Evolutionary conservation across 192 early-diverging fungal genomes (phyloP).

Genomic region (Coemansia sp.): DNA sequence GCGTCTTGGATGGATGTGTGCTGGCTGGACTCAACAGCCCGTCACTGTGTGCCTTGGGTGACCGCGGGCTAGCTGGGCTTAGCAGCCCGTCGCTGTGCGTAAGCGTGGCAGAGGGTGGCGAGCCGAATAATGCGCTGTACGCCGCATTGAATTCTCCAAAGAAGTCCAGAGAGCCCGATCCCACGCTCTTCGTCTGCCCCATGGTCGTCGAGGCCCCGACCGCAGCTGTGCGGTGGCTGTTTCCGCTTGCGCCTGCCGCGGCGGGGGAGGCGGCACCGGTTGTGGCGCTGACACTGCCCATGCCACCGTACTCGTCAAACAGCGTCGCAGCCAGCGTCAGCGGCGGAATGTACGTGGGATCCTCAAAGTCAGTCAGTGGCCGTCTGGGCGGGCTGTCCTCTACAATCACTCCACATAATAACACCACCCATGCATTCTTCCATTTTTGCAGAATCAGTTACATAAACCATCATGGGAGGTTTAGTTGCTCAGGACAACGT

Average conservation of each 20-base stretch:
- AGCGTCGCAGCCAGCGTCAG: constrained; percentile 48
- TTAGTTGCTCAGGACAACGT: not conserved
- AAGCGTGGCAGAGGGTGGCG: constrained; percentile 20
- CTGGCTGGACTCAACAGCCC: constrained; percentile 41
- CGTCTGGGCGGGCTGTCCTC: constrained; percentile 49
- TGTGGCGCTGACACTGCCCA: constrained; percentile 4
- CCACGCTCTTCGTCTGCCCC: not conserved
- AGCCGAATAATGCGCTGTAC: constrained; percentile 44
- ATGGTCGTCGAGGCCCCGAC: not conserved
- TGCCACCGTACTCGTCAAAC: constrained; percentile 39
- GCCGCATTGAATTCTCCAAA: constrained; percentile 47
- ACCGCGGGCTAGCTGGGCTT: not conserved
- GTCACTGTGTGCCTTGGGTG: not conserved
- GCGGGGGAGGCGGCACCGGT: constrained; percentile 4
- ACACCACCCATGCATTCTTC: not conserved
- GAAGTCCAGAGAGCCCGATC: constrained; percentile 15
- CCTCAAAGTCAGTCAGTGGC: constrained; percentile 43
- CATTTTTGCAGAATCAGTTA: not conserved
- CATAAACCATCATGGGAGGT: not conserved
- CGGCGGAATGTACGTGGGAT: constrained; percentile 51
- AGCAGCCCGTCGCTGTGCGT: not conserved
- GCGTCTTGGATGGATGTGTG: constrained; percentile 12
- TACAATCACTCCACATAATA: constrained; percentile 12
- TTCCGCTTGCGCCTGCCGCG: not conserved
- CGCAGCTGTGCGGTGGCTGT: not conserved